Evolutionary conservation across 345 rosid genomes (phyloP), one percentile per base, ranked within the genome.

Genomic region (Acer campestre): DNA sequence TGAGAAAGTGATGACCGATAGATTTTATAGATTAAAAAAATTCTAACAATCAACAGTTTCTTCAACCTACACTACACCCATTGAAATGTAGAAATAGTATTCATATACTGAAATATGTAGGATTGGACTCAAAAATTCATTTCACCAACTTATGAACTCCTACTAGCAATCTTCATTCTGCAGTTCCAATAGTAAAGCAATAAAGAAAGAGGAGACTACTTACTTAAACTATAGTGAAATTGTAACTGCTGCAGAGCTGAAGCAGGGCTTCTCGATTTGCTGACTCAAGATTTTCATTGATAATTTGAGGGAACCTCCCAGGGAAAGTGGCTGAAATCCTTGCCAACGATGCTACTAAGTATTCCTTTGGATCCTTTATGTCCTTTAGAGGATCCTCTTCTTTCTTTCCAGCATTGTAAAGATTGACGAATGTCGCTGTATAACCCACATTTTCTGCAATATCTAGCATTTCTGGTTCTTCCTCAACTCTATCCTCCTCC

Each of bases 391-490:
- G 27, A 25, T 25, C 27, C 27, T 25, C 27, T 25, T 25, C 27
- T 25, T 25, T 25, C 27, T 25, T 25, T 25, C 27, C 27, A 25
- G 27, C 27, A 25, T 25, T 25, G 27, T 25, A 25, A 25, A 25
- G 27, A 25, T 25, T 25, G 27, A 93, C 93, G 77, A 90, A 96
- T 2, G 94, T 74, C 29, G 90, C 97, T 38, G 94, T 88, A 79
- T 96, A 93, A 70, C 97, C 99, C 5, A 81, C 85, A 77, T 85
- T 92, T 84, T 96, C 98, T 10, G 88, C 82, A 68, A 93, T 85
- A 73, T 96, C 99, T 16, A 98, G 98, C 92, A 94, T 88, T 75
- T 96, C 99, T 14, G 90, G 93, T 83, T 94, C 99, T 18, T 90
- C 97, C n/a, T 81, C 88, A 14, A 86, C 88, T 67, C 97, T 89